These are phyloP conservation scores for Erythrophleum fordii DNA, from an alignment of 306 rosid genomes.

Conservation along the genomic window DNA sequence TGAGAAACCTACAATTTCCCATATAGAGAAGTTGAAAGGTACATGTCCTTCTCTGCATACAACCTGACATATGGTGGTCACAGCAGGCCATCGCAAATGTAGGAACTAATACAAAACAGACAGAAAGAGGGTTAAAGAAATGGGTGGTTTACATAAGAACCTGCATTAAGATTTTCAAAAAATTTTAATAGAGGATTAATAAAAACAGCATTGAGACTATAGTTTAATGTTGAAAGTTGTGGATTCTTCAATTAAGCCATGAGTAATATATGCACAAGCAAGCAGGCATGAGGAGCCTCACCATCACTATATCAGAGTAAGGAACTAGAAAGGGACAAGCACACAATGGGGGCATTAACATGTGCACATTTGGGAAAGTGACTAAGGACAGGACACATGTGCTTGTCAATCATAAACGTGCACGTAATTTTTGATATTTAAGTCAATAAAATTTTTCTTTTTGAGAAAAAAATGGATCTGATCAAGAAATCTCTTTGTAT, in stretches of 20 bases:
- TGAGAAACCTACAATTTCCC: conserved; percentile 3
- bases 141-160: not conserved
- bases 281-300: conserved; percentile 50
- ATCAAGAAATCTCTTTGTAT: not conserved
- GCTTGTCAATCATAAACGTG: conserved; percentile 44
- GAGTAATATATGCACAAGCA: conserved; percentile 45
- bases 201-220: not conserved
- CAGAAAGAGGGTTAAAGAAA: not conserved
- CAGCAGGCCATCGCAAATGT: not conserved
- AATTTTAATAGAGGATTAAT: not conserved
- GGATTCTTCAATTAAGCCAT: conserved; percentile 48
- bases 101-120: conserved; percentile 1
- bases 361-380: conserved; percentile 55
- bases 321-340: conserved; percentile 54
- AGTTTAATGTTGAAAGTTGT: conserved; percentile 47
- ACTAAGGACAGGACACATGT: conserved; percentile 57
- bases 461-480: not conserved
- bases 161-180: not conserved
- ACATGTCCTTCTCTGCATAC: conserved; percentile 18
- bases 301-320: conserved; percentile 44
- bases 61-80: conserved; percentile 17
- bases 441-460: not conserved
- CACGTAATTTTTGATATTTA: conserved; percentile 16
- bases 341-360: conserved; percentile 67
- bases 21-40: conserved; percentile 30